Base-by-base conservation (phyloP, 352 stramenopile genomes). In the Phytophthora pluvialis region DNA sequence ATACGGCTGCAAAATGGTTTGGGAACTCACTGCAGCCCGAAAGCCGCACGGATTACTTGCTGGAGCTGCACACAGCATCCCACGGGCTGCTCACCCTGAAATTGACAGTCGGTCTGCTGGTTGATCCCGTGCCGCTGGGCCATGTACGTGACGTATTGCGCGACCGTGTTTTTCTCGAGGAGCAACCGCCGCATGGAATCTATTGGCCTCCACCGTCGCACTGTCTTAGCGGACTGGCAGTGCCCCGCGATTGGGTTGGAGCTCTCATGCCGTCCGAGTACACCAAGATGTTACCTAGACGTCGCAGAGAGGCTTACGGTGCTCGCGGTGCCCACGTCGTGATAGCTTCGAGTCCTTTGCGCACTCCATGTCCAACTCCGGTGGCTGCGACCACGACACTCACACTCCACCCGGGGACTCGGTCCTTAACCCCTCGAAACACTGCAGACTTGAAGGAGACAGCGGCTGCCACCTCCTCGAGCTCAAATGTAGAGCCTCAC, bases 61-160 rank as follows among this genome's bases (percentile, higher is more conserved):
- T 93, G 5, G 82, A 93, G 58, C 55, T 93, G 1, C 78, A 83
- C 29, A 95, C 84, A 0, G 75, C 77, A 42, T 59, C 64, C 0
- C 81, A 79, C 16, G 83, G 80, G 1, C 52, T 90, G 7, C 67
- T 95, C 21, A 95, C 82, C 3, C 62, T 95, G 15, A 95, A 95
- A 50, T 54, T 90, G 32, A 95, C 86, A 1, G 57, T 93, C 1
- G 86, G 86, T 0, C 40, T 95, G 9, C 48, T 93, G 0, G 81
- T 91, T 2, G 83, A 91, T 33, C 66, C 67, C 0, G 80, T 92
- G 0, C 76, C 84, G 6, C 67, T 93, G 8, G 60, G 49, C 1
- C 72, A 90, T 53, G 59, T 92, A 3, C 78, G 84, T 25, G 82
- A 91, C 7, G 56, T 88, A 0, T 32, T 95, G 3, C 68, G 72